A percentile compares a stretch with the other conserved stretches of the same genome.
phyloP scores from a whole-genome alignment of 441 rosid species.

The Omphalea diandra region DNA sequence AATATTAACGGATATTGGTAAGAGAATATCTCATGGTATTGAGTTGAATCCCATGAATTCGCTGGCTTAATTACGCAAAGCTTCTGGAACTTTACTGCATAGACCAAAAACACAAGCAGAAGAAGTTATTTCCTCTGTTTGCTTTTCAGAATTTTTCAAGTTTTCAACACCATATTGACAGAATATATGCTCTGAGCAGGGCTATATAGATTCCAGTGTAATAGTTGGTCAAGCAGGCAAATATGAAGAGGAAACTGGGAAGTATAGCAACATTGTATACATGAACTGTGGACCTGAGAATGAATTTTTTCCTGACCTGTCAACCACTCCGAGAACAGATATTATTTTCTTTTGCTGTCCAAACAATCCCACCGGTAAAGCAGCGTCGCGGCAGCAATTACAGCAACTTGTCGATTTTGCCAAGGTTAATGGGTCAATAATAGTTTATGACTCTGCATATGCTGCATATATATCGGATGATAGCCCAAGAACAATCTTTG shows the following conservation, averaged over 20 bases:
- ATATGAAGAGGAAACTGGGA: conserved; percentile 44
- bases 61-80: too few species aligned
- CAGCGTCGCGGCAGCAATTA: conserved; percentile 50
- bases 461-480: conserved; percentile 53
- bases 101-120: too few species aligned
- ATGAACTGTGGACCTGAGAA: conserved; percentile 50
- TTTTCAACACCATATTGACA: too few species aligned
- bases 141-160: too few species aligned
- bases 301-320: conserved; percentile 56
- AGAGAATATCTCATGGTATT: too few species aligned
- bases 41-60: too few species aligned
- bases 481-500: conserved; percentile 59
- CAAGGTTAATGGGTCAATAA: conserved; percentile 55
- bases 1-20: too few species aligned
- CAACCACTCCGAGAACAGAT: conserved; percentile 46
- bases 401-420: conserved; percentile 60
- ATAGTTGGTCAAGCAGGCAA: conserved; percentile 65
- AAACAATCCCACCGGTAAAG: conserved; percentile 74
- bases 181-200: conserved; percentile 37
- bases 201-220: conserved; percentile 64
- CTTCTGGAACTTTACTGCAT: too few species aligned
- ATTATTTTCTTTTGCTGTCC: conserved; percentile 77
- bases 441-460: conserved; percentile 63
- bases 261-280: conserved; percentile 51
- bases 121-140: too few species aligned